These are phyloP conservation scores for Dovyalis caffra DNA, from an alignment of 345 rosid species.

Conservation along the genomic window DNA sequence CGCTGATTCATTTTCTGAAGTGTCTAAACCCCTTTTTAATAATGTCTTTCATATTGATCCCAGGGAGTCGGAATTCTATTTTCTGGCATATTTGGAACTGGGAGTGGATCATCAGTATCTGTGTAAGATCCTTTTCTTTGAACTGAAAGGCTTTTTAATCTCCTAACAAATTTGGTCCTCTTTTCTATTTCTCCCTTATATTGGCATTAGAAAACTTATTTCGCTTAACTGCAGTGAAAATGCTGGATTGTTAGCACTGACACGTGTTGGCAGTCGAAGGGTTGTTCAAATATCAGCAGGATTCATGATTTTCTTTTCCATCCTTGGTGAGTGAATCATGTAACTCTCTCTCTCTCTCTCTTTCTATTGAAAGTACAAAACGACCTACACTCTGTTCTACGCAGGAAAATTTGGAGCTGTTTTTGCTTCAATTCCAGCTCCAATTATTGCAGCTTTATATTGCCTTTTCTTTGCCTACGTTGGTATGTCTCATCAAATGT, in stretches of 20 bases:
- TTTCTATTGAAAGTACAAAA: background rate
- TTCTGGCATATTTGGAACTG: slow-evolving; percentile 95
- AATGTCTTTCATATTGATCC: slow-evolving; percentile 6
- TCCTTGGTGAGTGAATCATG: slow-evolving; percentile 51
- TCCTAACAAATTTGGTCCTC: background rate
- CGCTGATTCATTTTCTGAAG: background rate
- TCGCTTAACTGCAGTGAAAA: slow-evolving; percentile 61
- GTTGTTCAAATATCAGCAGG: slow-evolving; percentile 92
- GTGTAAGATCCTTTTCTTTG: slow-evolving; percentile 52
- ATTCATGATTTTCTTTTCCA: slow-evolving; percentile 95
- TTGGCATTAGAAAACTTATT: slow-evolving; percentile 2
- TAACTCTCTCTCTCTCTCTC: background rate
- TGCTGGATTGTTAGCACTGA: slow-evolving; percentile 84
- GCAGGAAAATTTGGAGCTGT: slow-evolving; percentile 41
- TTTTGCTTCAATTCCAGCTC: slow-evolving; percentile 37
- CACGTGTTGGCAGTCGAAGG: slow-evolving; percentile 87
- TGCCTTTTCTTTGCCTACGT: slow-evolving; percentile 36
- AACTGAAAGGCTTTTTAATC: background rate
- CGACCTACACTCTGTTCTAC: background rate
- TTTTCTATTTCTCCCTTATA: background rate
- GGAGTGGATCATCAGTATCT: slow-evolving; percentile 81
- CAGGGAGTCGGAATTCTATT: slow-evolving; percentile 92
- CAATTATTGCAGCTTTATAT: slow-evolving; percentile 36
- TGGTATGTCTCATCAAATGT: slow-evolving; percentile 20
- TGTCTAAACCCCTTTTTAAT: background rate